Evolutionary conservation across 805 yeast genomes (phyloP).

Genomic region (Lachancea waltii): DNA sequence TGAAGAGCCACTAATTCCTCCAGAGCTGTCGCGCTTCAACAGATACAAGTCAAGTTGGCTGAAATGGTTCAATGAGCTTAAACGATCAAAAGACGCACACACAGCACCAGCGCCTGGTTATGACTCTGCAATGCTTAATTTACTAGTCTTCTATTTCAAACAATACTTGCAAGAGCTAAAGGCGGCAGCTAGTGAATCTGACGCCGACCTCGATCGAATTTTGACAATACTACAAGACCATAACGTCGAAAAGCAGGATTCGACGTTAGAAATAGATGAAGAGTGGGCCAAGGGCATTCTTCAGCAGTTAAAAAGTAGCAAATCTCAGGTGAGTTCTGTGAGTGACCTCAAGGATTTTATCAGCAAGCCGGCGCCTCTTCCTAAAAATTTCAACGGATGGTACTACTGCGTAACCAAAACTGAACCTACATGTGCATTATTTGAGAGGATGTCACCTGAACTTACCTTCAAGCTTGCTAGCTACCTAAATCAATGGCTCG

Average conservation of each 20-base stretch:
- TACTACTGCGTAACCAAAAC: constrained; percentile 21
- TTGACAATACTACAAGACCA: constrained; percentile 15
- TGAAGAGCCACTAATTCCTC: constrained; percentile 6
- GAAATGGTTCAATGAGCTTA: constrained; percentile 8
- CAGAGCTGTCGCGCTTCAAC: constrained; percentile 1
- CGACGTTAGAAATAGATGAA: constrained; percentile 19
- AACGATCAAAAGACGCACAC: no score
- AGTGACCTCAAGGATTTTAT: constrained; percentile 19
- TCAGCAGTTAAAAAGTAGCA: constrained; percentile 9
- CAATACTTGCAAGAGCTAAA: constrained; percentile 15
- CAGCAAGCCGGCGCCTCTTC: constrained; percentile 10
- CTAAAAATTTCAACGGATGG: constrained; percentile 28
- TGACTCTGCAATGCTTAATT: constrained; percentile 16
- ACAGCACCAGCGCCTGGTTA: no score
- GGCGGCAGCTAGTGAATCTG: constrained; percentile 6
- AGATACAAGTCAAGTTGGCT: constrained; percentile 1
- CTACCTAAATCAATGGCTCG: constrained; percentile 27
- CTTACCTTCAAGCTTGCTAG: constrained; percentile 19
- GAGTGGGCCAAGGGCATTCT: constrained; percentile 19
- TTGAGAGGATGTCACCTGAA: constrained; percentile 13
- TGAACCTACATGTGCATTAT: constrained; percentile 20
- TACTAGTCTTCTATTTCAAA: constrained; percentile 19
- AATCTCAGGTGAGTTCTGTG: constrained; percentile 9
- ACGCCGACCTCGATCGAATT: constrained; percentile 4
- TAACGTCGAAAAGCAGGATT: constrained; percentile 9